Percentiles rank a stretch among this genome's conserved stretches.
Evolutionary conservation across 208 protist species (phyloP).

Genomic region (Balamuthia mandrillaris): DNA sequence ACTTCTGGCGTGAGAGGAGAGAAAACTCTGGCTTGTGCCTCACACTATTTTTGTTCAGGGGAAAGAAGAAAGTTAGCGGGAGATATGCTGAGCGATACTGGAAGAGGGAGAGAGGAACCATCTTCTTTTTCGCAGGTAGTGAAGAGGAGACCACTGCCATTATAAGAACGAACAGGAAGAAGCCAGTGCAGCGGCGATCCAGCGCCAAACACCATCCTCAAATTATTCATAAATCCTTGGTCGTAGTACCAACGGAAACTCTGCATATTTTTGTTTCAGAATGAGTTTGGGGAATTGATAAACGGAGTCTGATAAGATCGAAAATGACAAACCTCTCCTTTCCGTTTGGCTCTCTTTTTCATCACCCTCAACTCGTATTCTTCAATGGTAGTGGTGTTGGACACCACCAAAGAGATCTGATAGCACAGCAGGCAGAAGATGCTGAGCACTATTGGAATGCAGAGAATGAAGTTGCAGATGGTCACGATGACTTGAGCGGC

Average conservation of each 20-base stretch:
- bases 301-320: not conserved
- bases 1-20: too few relatives aligned
- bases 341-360: not conserved
- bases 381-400: constrained; percentile 17
- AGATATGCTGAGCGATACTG: too few relatives aligned
- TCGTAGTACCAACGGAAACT: not conserved
- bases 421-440: not conserved
- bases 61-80: too few relatives aligned
- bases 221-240: too few relatives aligned
- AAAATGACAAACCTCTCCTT: not conserved
- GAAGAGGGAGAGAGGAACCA: too few relatives aligned
- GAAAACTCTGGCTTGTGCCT: too few relatives aligned
- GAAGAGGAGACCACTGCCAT: too few relatives aligned
- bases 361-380: not conserved
- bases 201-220: too few relatives aligned
- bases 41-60: too few relatives aligned
- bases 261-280: not conserved
- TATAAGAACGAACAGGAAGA: too few relatives aligned
- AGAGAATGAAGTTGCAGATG: not conserved
- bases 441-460: constrained; percentile 8
- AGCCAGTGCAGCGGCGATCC: too few relatives aligned
- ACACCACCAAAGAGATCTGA: not conserved
- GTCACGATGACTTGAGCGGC: not conserved
- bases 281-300: not conserved
- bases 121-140: too few relatives aligned